Evolutionary conservation across 768 basidiomycete species (phyloP), one percentile per base, ranked within the genome.

Genomic region (Porphyrellus cyaneotinctus): DNA sequence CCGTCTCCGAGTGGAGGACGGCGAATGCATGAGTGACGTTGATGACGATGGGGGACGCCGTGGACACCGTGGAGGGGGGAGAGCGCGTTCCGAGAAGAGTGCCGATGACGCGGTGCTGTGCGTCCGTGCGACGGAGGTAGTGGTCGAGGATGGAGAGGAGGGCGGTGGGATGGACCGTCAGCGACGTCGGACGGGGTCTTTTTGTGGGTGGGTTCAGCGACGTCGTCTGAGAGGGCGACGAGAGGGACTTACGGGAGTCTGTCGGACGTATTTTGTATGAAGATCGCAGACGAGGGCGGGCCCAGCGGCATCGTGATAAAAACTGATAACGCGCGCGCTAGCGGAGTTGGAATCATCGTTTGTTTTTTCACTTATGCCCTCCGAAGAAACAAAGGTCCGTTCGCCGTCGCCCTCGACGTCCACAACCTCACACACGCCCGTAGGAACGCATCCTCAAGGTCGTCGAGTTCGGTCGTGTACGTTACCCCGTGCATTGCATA

Each of bases 101-200:
- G 20, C 95, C 95, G 67, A 98, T 95, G 17, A 97, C 95, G 52
- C 95, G 85, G 54, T 86, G 85, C 62, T 94, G 88, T 24, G 76
- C 70, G 59, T 88, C 84, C 36, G 82, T 85, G 54, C 92, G 83
- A 17, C 95, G 88, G 47, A 97, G 84, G 72, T 94, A 95, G 76
- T 97, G 95, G 73, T 97, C 95, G 59, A 98, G 85, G 75, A 97
- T 91, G 48, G 92, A 87, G 69, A 97, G 91, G 43, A 98, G 83
- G 5, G 91, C 93, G 47, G 91, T 87, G 13, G 95, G 94, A 67
- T 95, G 91, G 55, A 97, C 81, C 43, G 86, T 90, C 51, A 97
- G 81, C 41, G 76, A 79, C 28, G 82, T 80, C 28, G 87, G 87
- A 52, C 84, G 77, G 35, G 85, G 84, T 49, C 90, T 92, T 63